Base-by-base conservation (phyloP, 2,329 filamentous ascomycete species). In the Cercospora janseana region DNA sequence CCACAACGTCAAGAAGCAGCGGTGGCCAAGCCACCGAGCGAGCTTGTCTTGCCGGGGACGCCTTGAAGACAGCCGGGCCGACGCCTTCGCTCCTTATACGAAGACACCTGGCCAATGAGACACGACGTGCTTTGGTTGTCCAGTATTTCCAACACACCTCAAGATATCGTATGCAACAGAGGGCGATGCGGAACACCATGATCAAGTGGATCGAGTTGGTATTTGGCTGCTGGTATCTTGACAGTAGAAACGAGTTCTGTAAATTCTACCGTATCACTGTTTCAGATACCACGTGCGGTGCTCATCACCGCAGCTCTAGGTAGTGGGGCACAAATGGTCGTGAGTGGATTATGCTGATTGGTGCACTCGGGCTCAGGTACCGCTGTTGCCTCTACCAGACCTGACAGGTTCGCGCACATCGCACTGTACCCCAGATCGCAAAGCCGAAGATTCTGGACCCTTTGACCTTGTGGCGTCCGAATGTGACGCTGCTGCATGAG, bases 11-110 rank as follows among this genome's bases (percentile, higher is more conserved):
- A 46, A 35, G 9, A 21, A 24, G 34, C 16, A 35, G 15, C 16
- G 9, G 15, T 4, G 12, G 15, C n/a, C 21, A 27, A 46, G 42
- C 46, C 46, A 37, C 46, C 46, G 10, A 71, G 42, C 29, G 44
- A 44, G 45, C 37, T 38, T 48, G 34, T 44, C 23, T 42, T 32
- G 40, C 34, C 42, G 35, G 28, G 40, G 34, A 21, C 34, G 34
- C 20, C 34, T 35, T 23, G 41, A 20, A 34, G 13, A 24, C 23
- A 37, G 32, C 31, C 44, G 38, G 26, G 44, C 32, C 44, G 38
- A 49, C 15, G 46, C 38, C 41, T 49, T 44, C 46, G 46, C 38
- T 23, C 46, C 35, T 40, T 34, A 23, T 37, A 37, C 34, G 37
- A 31, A 21, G 21, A 27, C 35, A 21, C 15, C 20, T 15, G 27